Evolutionary conservation across 306 rosid genomes (phyloP).

Genomic region (cucumber (Cucumis sativus)): Cucumber_9930_V3 NC_026660.2:18726001-18726500

Average conservation of each 20-base stretch:
- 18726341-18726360: neutral
- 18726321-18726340: neutral
- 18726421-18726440: constrained; percentile 1
- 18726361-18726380: constrained; percentile 1
- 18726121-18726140: neutral
- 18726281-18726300: neutral
- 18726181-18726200: neutral
- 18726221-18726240: neutral
- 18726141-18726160: neutral
- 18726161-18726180: neutral
- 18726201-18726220: neutral
- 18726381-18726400: neutral
- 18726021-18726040: constrained; percentile 5
- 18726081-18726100: constrained; percentile 8
- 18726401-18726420: constrained; percentile 9
- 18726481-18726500: constrained; percentile 3
- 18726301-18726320: neutral
- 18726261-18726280: neutral
- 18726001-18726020: neutral
- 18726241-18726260: neutral
- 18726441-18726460: constrained; percentile 12
- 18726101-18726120: neutral
- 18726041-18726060: neutral
- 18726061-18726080: constrained; percentile 7
- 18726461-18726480: constrained; percentile 11